Evolutionary conservation across 2,329 filamentous ascomycete species (phyloP).

Genomic region (Botrytis porri): DNA sequence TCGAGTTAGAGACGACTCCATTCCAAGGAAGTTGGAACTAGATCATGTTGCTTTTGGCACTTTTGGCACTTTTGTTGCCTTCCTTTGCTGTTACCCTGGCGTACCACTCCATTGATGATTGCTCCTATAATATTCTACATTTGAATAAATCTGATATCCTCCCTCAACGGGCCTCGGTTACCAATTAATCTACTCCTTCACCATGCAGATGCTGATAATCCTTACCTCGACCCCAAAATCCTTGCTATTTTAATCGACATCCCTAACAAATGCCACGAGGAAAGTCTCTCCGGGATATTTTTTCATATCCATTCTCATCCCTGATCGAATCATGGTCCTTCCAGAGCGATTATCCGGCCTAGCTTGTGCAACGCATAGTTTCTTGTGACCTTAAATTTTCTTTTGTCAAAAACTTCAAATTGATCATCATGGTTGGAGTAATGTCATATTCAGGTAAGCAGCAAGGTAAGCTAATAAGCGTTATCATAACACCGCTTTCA

Average conservation of each 20-base stretch:
- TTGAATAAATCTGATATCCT: background rate
- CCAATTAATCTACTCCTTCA: background rate
- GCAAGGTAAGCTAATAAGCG: background rate
- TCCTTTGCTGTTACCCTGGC: background rate
- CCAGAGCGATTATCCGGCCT: constrained; percentile 1
- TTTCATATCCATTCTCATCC: constrained; percentile 14
- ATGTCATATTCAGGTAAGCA: background rate
- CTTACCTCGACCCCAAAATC: constrained; percentile 5
- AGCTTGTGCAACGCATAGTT: constrained; percentile 13
- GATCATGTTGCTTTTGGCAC: background rate
- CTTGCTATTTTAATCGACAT: constrained; percentile 11
- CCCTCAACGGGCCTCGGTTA: background rate
- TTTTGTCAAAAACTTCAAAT: background rate
- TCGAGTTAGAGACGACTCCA: background rate
- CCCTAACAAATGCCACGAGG: constrained; percentile 20
- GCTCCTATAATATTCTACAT: background rate
- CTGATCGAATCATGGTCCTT: constrained; percentile 8
- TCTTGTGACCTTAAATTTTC: background rate
- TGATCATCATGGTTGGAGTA: background rate
- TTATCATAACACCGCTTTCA: constrained; percentile 2
- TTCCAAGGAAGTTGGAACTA: background rate
- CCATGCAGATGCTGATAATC: constrained; percentile 6
- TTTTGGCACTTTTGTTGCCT: background rate
- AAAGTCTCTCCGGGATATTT: constrained; percentile 7
- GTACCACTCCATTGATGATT: background rate